Conservation (phyloP, 305 asterid species). For the Withania somnifera region DNA sequence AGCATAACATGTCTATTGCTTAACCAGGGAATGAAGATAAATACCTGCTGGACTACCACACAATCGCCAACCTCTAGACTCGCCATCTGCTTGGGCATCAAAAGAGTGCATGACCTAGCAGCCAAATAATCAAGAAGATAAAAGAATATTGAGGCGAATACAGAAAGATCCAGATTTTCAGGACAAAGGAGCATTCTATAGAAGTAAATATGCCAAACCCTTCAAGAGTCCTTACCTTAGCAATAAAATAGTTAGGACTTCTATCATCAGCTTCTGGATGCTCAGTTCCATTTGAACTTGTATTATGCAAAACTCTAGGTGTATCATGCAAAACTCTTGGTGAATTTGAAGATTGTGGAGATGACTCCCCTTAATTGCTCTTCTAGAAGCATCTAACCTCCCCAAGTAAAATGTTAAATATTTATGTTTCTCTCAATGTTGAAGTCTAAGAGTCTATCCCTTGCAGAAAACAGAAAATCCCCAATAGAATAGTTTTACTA, state of each 20-base stretch:
- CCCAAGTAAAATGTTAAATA: conserved; percentile 6
- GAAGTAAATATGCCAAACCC: not conserved
- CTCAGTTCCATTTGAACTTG: conserved; percentile 24
- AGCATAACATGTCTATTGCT: not conserved
- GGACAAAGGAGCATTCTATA: not conserved
- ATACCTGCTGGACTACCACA: conserved; percentile 78
- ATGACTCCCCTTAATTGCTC: conserved; percentile 47
- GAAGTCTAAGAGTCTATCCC: not conserved
- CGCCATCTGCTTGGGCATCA: conserved; percentile 81
- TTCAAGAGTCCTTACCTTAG: conserved; percentile 31
- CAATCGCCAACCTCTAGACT: conserved; percentile 58
- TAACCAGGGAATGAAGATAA: not conserved
- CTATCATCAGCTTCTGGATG: conserved; percentile 21
- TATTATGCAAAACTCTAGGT: conserved; percentile 21
- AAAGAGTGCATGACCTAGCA: conserved; percentile 73
- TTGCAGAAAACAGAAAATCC: not conserved
- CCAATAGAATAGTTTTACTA: not conserved
- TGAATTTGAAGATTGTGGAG: conserved; percentile 29
- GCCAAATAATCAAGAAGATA: not conserved
- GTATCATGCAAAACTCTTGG: conserved; percentile 22
- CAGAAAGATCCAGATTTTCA: not conserved
- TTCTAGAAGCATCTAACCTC: conserved; percentile 55
- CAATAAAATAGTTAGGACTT: conserved; percentile 40
- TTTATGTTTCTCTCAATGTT: not conserved
- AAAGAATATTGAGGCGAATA: not conserved